Base-by-base conservation (phyloP, 345 rosid genomes). In the Crucihimalaya himalaica region DNA sequence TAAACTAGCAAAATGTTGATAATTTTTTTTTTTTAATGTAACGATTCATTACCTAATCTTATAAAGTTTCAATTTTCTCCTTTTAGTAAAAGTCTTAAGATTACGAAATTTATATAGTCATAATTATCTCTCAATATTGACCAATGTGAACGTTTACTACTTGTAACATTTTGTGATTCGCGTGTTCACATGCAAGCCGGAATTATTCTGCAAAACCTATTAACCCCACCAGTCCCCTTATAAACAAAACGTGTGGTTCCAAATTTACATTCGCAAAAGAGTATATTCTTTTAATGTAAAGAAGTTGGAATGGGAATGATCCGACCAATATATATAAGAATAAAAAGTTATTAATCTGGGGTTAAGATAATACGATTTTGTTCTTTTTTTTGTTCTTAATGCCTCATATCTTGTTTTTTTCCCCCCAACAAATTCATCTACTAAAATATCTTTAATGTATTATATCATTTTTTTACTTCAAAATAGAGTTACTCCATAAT, bases 61-160 rank as follows among this genome's bases (percentile, higher is more conserved):
- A 21, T 35, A 23, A 2, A 31, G 9, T 6, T 31, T 31, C 2
- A 31, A 6, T 31, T 31, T 1, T 1, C 6, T 35, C 39, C 4
- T 35, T 2, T 35, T 13, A 10, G 8, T 32, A 32, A 32, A 32
- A 32, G 37, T 32, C 37, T 32, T 32, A 32, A 8, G 37, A 32
- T 32, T 32, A 32, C 37, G 10, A 32, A 32, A 8, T 11, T 32
- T 32, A 8, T 32, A 2, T 8, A 32, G 39, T 35, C 40, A 35
- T 3, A 9, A 35, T 35, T 35, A 63, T 28, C 13, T 51, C 29
- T 40, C 31, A 42, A 5, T 31, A 19, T 52, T 53, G 63, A 53
- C 70, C 70, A 53, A 42, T 73, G 70, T 73, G 70, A 72, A 73
- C 56, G 1, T 63, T 63, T 63, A 42, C 76, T 20, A 31, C 50